phyloP scores from a whole-genome alignment of 805 yeast species.

The Yamadazyma philogaea region DNA sequence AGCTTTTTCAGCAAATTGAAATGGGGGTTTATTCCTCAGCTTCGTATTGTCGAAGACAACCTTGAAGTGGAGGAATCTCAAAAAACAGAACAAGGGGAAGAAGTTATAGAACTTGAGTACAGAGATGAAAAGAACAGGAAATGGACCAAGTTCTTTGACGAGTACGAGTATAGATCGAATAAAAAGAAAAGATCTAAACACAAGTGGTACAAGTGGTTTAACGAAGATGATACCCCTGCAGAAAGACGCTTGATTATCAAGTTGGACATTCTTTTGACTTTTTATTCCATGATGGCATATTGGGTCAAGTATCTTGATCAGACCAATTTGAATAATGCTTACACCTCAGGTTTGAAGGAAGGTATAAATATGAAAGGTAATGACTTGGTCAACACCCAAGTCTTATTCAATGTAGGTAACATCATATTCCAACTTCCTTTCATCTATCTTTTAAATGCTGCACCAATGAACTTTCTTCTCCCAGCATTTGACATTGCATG shows the following conservation, averaged over 20 bases:
- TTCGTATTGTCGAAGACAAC: conserved; percentile 10
- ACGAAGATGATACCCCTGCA: conserved; percentile 43
- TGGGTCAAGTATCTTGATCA: conserved; percentile 69
- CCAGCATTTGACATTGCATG: conserved; percentile 62
- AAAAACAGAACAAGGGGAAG: conserved; percentile 1
- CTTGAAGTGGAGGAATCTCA: neutral
- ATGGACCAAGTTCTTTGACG: conserved; percentile 46
- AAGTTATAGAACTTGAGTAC: conserved; percentile 20
- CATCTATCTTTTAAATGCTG: conserved; percentile 52
- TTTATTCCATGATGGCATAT: conserved; percentile 42
- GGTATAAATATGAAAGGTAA: conserved; percentile 57
- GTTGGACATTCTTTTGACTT: conserved; percentile 30
- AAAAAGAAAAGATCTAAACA: conserved; percentile 24
- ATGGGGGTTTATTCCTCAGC: conserved; percentile 13
- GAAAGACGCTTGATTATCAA: conserved; percentile 30
- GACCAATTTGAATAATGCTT: conserved; percentile 61
- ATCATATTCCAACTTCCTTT: conserved; percentile 62
- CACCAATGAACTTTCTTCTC: conserved; percentile 51
- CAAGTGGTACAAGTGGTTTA: conserved; percentile 46
- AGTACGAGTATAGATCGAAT: conserved; percentile 55
- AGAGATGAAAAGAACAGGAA: conserved; percentile 33
- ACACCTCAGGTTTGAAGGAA: conserved; percentile 60
- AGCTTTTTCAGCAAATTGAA: conserved; percentile 12
- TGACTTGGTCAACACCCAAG: conserved; percentile 59
- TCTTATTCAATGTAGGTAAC: conserved; percentile 56